phyloP scores from a whole-genome alignment of 257 asterid species.

The Lavandula angustifolia region DNA sequence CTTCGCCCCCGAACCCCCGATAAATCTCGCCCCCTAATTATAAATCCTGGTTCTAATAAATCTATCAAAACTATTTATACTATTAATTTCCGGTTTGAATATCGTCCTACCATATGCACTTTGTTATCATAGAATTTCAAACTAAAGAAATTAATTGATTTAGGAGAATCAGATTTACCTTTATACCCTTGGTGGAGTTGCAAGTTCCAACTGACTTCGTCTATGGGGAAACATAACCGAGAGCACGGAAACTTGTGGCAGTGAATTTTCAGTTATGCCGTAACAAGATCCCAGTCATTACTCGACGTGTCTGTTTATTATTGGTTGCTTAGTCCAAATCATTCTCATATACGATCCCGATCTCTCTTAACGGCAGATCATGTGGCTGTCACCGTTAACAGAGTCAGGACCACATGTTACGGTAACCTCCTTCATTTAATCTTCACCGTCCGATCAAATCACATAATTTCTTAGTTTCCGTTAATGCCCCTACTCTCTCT shows the following conservation, averaged over 20 bases:
- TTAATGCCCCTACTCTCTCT: conserved; percentile 44
- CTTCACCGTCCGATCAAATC: conserved; percentile 71
- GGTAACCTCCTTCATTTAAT: conserved; percentile 63
- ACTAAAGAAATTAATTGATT: not conserved
- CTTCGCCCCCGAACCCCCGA: no score
- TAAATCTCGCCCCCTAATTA: no score
- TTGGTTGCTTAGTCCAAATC: conserved; percentile 35
- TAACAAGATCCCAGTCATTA: conserved; percentile 31
- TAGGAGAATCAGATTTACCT: not conserved
- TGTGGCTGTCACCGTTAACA: conserved; percentile 96
- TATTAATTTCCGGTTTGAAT: no score
- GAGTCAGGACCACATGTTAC: conserved; percentile 92
- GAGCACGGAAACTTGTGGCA: conserved; percentile 30
- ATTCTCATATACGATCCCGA: conserved; percentile 56
- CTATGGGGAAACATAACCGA: not conserved
- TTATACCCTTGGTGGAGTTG: not conserved
- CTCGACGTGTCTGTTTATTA: conserved; percentile 39
- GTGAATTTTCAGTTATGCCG: conserved; percentile 35
- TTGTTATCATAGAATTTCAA: no score
- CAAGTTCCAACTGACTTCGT: not conserved
- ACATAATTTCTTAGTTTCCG: conserved; percentile 18
- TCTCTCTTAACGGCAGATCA: conserved; percentile 80
- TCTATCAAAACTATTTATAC: no score
- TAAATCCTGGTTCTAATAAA: no score
- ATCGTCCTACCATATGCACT: no score